Evolutionary conservation across 805 yeast species (phyloP), one percentile per base, ranked within the genome.

Genomic region (Schizosaccharomyces cryophilus): DNA sequence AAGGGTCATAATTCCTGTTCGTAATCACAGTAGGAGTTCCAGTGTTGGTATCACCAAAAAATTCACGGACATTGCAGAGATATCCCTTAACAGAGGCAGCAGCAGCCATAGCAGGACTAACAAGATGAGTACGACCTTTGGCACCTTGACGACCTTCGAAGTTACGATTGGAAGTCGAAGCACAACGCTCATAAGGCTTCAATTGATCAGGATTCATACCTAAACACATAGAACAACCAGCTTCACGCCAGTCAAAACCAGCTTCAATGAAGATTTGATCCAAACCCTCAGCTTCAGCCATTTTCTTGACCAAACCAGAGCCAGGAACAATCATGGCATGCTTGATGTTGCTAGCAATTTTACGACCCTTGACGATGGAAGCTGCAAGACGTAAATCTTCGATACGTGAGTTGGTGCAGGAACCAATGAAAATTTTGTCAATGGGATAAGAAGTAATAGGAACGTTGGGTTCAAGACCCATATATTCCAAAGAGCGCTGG

Each of bases 31-130:
- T 15, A 26, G 30, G 42, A 15, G 42, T 9, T 19, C 42, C 38
- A 29, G 19, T 35, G 26, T 11, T n/a, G 17, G 35, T 47, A 58
- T 71, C 70, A 65, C 87, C 73, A 71, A 67, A 80, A 83, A 65
- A 78, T 80, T 64, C 77, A 74, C 98, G 83, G 67, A 89, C 89
- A 70, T 93, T 98, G 58, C 85, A 79, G 68, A 93, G 83, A 69
- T 83, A 87, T 66, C 98, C 98, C 62, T 78, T 79, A 66, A 93
- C 83, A 68, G 89, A 96, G 21, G 98, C 97, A 24, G 97, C 96
- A 40, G 98, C 98, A 59, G 98, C 98, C 98, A 93, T 93, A 26
- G 95, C 95, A 48, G 98, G 98, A 15, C 96, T 87, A 95, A 90
- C 87, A 70, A 93, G 79, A 72, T 93, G 98, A 21, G 98, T 93